Base-by-base conservation (phyloP, 2,329 filamentous ascomycete species). In the Aphanoascus verrucosus region DNA sequence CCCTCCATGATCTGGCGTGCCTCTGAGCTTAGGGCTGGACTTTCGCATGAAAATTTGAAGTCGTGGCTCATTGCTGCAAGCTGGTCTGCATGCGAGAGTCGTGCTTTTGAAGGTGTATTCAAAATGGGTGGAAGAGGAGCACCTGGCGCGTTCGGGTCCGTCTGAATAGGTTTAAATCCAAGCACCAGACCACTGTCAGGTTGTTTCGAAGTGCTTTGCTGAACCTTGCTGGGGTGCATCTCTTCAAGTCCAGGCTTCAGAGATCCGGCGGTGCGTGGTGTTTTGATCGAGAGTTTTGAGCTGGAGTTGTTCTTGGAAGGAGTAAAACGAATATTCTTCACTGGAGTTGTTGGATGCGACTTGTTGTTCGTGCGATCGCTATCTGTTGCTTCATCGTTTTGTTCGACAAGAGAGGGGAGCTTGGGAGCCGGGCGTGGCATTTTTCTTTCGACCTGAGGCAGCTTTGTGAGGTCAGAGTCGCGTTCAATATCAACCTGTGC, bases 181-280 rank as follows among this genome's bases (percentile, higher is more conserved):
- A 94, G 77, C 63, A 85, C 81, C 42, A 93, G 75, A 5, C 85
- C 88, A 9, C 89, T 88, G 23, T 93, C 89, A 1, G 85, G 80
- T 43, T 86, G 75, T 52, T 85, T 86, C 57, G 82, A 85, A 19
- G 86, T 90, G 59, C 77, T 84, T 52, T 80, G 77, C 54, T 93
- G 88, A 54, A 82, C 80, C 65, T 86, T 86, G 72, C 86, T 86
- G 7, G 91, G 91, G 66, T 96, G 90, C 90, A 96, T 96, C 67
- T 95, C 89, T 56, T 83, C 81, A 58, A 78, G 77, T 46, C 84
- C 74, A 20, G 88, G 86, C 71, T 86, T 85, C 60, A 85, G 73
- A 5, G 82, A 77, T 3, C 82, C 81, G 12, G 77, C 78, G 38
- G 80, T 80, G 40, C 75, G 77, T 4, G 88, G 88, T 1, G 86